Base-by-base conservation (phyloP, 371 early-diverging fungal genomes). In the Mortierella sp. region DNA sequence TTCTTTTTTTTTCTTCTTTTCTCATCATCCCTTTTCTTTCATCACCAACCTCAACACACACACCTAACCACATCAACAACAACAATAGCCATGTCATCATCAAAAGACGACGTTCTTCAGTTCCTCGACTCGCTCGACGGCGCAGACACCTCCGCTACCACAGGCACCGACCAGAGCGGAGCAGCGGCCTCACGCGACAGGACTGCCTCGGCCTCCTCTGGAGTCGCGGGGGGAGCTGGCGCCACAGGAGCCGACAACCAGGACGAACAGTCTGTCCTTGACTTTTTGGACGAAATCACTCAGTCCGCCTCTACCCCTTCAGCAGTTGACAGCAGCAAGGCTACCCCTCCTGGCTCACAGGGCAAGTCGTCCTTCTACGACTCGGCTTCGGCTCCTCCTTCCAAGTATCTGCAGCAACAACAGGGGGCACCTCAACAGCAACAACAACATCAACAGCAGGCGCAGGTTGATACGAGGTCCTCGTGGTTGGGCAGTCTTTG, bases 241-340 rank as follows among this genome's bases (percentile, higher is more conserved):
- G 9, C 73, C 13, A 5, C 77, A 47, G 72, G 57, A 28, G 60
- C 52, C 8, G 70, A 48, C 68, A 75, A 74, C 48, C 82, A 84
- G 75, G 88, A 89, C 63, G 86, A 85, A 21, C 88, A 88, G 74
- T 83, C 88, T 19, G 89, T 89, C 8, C 73, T 89, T 38, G 89
- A 89, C 73, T 89, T 88, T 77, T 73, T 89, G 74, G 89, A 89
- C 28, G 88, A 89, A 77, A 83, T 89, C 70, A 81, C 88, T 57
- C 88, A 89, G 79, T 80, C 88, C 2, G 81, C 80, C 13, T 70
- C 84, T 7, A 60, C 88, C 38, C 38, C 81, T 34, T 42, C 83
- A 14, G 34, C 79, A 0, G 63, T 82, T 7, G 70, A 75, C n/a
- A 75, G 74, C 70, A 50, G 68, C 74, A 81, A 65, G 68, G 60